Evolutionary conservation across 2,329 filamentous ascomycete genomes (phyloP), one percentile per base, ranked within the genome.

Genomic region (Fusarium torulosum): DNA sequence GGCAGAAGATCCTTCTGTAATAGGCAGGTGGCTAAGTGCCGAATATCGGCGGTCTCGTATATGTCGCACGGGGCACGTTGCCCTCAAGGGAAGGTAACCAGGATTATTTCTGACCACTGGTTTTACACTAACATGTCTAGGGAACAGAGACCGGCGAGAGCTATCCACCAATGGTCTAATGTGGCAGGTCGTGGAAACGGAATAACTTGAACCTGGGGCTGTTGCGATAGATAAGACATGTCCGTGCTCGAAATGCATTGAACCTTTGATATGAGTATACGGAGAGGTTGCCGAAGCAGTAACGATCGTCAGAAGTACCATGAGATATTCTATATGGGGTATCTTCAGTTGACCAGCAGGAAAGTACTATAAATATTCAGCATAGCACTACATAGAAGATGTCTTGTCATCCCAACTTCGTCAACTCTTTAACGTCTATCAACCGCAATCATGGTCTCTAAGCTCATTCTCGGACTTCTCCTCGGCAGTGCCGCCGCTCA

Each of bases 381-480:
- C 10, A 4, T 10, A 31, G 1, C 4, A 17, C 23, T 35, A 15
- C 38, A 3, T 17, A 25, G 10, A 31, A 20, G 15, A 20, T 37
- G 29, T 21, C 25, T 43, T 11, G 3, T 52, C 37, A 21, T 41
- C 35, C 4, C 23, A 53, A 7, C 23, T 21, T 33, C 21, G 10
- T 9, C 23, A 50, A 19, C 7, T 29, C 23, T 10, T 19, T 5
- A 10, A 13, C 17, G 7, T 6, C n/a, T 10, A 10, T 20, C 33
- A 50, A 40, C 8, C 25, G 13, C 31, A 43, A 68, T 21, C 40
- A 68, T 68, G 65, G 51, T 69, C 20, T 66, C 65, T 27, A 68
- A 69, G 25, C 31, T 53, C 27, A 8, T 54, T 6, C 38, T 68
- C 13, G 43, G 46, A 21, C 31, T 69, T 19, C 43, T 68, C 27